Evolutionary conservation across 2,329 filamentous ascomycete species (phyloP).

Genomic region (Penicillium olsonii): DNA sequence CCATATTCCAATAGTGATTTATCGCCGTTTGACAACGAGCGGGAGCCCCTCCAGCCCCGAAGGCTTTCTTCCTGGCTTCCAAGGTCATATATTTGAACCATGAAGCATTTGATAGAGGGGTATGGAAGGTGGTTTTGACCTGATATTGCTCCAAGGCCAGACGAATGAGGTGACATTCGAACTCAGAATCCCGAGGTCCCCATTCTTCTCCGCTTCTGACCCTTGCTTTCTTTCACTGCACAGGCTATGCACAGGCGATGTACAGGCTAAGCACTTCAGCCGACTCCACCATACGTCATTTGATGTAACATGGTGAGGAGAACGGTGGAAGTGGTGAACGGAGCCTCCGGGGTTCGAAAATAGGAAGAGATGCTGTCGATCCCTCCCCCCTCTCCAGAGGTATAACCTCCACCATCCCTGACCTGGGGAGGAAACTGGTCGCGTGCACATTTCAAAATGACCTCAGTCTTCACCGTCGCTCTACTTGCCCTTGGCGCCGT

Average conservation of each 20-base stretch:
- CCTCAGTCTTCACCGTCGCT: background rate
- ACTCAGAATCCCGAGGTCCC: too few species aligned
- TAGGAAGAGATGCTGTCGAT: constrained; percentile 2
- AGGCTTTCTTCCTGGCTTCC: too few species aligned
- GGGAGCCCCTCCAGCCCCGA: too few species aligned
- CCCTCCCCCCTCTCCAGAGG: background rate
- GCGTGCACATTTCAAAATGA: constrained; percentile 2
- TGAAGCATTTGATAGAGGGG: too few species aligned
- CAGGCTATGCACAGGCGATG: background rate
- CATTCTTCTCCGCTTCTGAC: too few species aligned
- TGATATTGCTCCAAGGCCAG: too few species aligned
- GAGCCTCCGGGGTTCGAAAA: background rate
- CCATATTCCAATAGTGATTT: too few species aligned
- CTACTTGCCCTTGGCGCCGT: constrained; percentile 10
- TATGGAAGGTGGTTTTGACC: too few species aligned
- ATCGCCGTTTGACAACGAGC: too few species aligned
- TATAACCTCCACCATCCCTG: background rate
- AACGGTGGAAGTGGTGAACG: background rate
- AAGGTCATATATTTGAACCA: too few species aligned
- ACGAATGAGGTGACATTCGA: too few species aligned
- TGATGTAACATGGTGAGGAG: background rate
- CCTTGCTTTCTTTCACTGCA: background rate
- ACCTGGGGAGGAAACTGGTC: background rate
- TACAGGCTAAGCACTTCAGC: background rate
- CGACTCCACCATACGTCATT: background rate